Percentiles rank a stretch among this genome's conserved stretches.
Conservation (phyloP, 1,284 basidiomycete genomes). For the Abortiporus biennis region DNA sequence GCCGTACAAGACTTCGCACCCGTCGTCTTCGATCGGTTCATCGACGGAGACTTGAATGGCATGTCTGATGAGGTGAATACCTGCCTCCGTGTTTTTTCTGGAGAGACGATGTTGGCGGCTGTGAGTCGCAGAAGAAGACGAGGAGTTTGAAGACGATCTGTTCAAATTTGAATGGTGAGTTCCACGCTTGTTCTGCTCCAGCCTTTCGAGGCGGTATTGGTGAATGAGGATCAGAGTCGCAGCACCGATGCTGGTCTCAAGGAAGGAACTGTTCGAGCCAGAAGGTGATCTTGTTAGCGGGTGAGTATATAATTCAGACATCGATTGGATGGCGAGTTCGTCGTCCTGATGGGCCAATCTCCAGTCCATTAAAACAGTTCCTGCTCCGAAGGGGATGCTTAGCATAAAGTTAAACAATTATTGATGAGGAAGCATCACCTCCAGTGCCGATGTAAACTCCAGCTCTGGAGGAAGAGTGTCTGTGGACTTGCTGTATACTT, state of each 20-base stretch:
- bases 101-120: conserved; percentile 10
- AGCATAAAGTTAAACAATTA: background rate
- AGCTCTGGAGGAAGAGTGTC: conserved; percentile 17
- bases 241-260: conserved; percentile 27
- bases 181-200: too few relatives aligned
- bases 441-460: conserved; percentile 21
- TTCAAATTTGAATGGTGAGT: conserved; percentile 11
- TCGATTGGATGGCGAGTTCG: too few relatives aligned
- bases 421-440: conserved; percentile 12
- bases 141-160: conserved; percentile 9
- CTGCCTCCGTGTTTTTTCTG: conserved; percentile 13
- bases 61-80: conserved; percentile 15
- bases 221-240: conserved; percentile 24
- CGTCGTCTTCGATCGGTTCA: conserved; percentile 26
- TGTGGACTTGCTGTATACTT: conserved; percentile 17
- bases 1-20: conserved; percentile 51
- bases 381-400: conserved; percentile 9
- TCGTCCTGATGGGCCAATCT: conserved; percentile 14
- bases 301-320: background rate
- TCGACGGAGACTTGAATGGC: conserved; percentile 18
- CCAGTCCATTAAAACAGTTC: conserved; percentile 23
- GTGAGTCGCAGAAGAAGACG: conserved; percentile 11
- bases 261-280: conserved; percentile 22
- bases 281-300: conserved; percentile 5
- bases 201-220: conserved; percentile 17